Conservation (phyloP, 176 grass and related monocot genomes). For the Eremochloa ophiuroides region DNA sequence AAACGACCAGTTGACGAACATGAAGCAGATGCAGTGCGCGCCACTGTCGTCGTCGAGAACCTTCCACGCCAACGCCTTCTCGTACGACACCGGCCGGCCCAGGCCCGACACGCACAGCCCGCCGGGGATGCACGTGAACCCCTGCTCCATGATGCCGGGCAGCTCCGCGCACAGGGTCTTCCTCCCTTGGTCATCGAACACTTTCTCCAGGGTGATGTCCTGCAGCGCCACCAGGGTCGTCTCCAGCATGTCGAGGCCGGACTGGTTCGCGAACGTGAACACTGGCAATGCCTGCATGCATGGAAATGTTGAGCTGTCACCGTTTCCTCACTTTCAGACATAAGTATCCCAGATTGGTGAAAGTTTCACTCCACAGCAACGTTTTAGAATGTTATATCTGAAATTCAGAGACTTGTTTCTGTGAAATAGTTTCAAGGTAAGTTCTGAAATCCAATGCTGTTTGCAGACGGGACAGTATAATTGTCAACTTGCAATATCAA, state of each 20-base stretch:
- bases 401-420: neutral
- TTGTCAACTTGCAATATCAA: neutral
- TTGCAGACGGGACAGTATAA: neutral
- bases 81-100: conserved; percentile 74
- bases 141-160: conserved; percentile 64
- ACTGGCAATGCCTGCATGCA: conserved; percentile 67
- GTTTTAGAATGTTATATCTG: neutral
- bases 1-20: conserved; percentile 86
- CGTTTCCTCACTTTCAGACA: neutral
- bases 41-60: conserved; percentile 55
- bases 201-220: conserved; percentile 59
- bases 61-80: conserved; percentile 75
- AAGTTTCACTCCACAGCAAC: neutral
- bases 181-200: conserved; percentile 60
- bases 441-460: neutral
- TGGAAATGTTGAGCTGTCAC: neutral
- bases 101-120: conserved; percentile 67
- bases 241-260: conserved; percentile 94
- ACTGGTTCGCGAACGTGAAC: conserved; percentile 81
- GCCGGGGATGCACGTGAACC: conserved; percentile 57
- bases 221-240: conserved; percentile 69
- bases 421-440: neutral
- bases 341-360: neutral
- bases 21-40: conserved; percentile 73
- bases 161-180: conserved; percentile 79